A percentile compares a stretch with the other conserved stretches of the same genome.
Evolutionary conservation across 2,329 filamentous ascomycete species (phyloP).

Genomic region (Fusarium drepaniforme): DNA sequence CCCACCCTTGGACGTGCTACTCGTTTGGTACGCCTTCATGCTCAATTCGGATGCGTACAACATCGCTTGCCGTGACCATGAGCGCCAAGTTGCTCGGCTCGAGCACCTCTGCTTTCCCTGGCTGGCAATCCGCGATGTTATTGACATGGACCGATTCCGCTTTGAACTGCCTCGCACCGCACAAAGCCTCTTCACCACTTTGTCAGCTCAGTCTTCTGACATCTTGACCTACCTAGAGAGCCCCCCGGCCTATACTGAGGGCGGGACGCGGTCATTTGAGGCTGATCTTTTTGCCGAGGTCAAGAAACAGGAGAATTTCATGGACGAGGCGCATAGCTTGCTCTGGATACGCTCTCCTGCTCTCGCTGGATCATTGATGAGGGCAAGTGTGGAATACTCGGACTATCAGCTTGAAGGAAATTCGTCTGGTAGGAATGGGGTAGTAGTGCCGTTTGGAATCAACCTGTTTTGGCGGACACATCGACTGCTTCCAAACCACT

Average conservation of each 20-base stretch:
- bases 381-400: constrained; percentile 14
- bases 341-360: constrained; percentile 28
- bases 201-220: constrained; percentile 19
- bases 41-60: constrained; percentile 8
- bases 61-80: constrained; percentile 13
- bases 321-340: constrained; percentile 13
- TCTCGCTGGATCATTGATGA: constrained; percentile 5
- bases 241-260: constrained; percentile 20
- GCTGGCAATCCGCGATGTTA: constrained; percentile 26
- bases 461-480: constrained; percentile 22
- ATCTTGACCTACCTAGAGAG: constrained; percentile 27
- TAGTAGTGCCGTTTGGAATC: constrained; percentile 11
- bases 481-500: constrained; percentile 14
- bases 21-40: constrained; percentile 30
- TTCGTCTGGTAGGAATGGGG: neutral
- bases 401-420: constrained; percentile 3
- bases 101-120: constrained; percentile 32
- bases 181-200: constrained; percentile 25
- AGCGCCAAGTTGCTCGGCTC: neutral
- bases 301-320: constrained; percentile 11
- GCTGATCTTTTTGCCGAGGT: constrained; percentile 18
- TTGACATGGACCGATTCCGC: constrained; percentile 26
- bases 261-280: neutral
- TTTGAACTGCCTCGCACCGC: constrained; percentile 12
- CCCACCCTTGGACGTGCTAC: constrained; percentile 22